These are phyloP conservation scores for Daldinia sp. DNA, from an alignment of 2,329 filamentous ascomycete genomes.

Conservation along the genomic window DNA sequence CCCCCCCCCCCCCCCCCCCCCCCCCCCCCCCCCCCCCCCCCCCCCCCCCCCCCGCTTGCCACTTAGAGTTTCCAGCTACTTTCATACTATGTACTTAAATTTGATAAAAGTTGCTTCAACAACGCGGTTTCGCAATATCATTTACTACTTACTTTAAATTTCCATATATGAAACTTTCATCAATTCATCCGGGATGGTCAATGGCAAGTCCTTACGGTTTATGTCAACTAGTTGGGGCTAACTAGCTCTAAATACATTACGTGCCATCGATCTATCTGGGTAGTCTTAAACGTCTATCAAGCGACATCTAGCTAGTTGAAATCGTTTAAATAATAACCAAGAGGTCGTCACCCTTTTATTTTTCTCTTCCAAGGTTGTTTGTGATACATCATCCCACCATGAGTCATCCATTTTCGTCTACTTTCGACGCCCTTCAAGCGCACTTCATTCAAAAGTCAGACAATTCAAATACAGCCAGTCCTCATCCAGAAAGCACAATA, in stretches of 20 bases:
- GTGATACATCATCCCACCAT: constrained; percentile 25
- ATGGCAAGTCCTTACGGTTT: background rate
- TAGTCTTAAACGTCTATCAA: too few species aligned
- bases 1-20: too few species aligned
- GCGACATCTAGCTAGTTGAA: background rate
- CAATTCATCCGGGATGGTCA: constrained; percentile 18
- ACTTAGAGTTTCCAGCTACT: constrained; percentile 2
- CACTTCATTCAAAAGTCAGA: constrained; percentile 35
- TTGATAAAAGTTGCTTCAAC: background rate
- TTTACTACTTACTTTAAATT: background rate
- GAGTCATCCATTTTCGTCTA: constrained; percentile 39
- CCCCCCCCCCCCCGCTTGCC: too few species aligned
- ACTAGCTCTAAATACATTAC: background rate
- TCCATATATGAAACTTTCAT: background rate
- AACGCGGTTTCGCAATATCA: background rate
- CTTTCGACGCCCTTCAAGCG: constrained; percentile 41
- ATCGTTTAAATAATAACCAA: background rate
- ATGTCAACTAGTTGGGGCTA: constrained; percentile 27
- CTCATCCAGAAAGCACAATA: constrained; percentile 6
- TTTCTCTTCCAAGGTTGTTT: background rate
- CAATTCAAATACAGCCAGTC: constrained; percentile 7
- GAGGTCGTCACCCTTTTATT: background rate
- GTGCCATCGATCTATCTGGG: background rate
- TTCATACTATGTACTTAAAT: background rate
- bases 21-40: too few species aligned